Percentiles rank a stretch among this genome's conserved stretches.
These are phyloP conservation scores for Toxicodendron radicans DNA, from an alignment of 345 rosid species.

Conservation along the genomic window DNA sequence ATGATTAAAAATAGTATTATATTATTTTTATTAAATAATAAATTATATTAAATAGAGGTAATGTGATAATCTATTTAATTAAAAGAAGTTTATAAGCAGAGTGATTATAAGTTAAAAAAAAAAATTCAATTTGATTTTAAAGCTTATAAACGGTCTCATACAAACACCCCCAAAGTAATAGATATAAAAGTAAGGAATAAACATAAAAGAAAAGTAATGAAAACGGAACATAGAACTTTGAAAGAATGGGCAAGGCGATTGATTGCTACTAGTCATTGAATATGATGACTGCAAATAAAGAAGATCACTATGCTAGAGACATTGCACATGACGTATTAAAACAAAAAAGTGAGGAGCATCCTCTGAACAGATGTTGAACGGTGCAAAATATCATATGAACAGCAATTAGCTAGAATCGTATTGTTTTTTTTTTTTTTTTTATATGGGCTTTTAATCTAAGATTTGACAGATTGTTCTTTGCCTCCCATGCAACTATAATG, in stretches of 20 bases:
- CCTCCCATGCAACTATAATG: background rate
- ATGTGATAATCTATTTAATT: too few species aligned
- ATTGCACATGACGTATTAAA: background rate
- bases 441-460: background rate
- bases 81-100: too few species aligned
- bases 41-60: too few species aligned
- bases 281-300: background rate
- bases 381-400: background rate
- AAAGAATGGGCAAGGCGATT: background rate
- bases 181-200: too few species aligned
- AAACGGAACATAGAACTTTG: too few species aligned
- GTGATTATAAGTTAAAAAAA: too few species aligned
- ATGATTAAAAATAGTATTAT: too few species aligned
- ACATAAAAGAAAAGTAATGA: too few species aligned
- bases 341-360: background rate
- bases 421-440: background rate
- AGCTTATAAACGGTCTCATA: too few species aligned
- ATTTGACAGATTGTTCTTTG: slow-evolving; percentile 27
- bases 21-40: too few species aligned
- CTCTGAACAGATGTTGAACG: background rate
- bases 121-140: too few species aligned
- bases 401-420: background rate
- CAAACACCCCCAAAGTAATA: too few species aligned
- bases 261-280: background rate
- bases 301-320: background rate